phyloP scores from a whole-genome alignment of 176 grass and related monocot genomes.

The Puya raimondii region DNA sequence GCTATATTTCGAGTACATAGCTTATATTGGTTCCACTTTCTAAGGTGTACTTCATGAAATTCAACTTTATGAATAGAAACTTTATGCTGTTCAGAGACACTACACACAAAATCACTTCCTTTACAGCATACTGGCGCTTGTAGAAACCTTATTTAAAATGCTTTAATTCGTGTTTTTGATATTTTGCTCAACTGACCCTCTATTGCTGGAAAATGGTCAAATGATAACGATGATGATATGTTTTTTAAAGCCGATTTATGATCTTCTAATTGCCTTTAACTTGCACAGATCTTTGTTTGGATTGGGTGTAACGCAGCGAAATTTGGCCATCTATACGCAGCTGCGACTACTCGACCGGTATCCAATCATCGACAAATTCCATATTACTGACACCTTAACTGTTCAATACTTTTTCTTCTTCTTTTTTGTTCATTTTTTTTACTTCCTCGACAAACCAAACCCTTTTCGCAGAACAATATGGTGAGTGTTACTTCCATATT shows the following conservation, averaged over 20 bases:
- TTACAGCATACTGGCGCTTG: too few species aligned
- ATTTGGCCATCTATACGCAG: constrained; percentile 84
- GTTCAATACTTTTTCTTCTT: background rate
- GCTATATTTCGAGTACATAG: too few species aligned
- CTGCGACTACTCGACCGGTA: constrained; percentile 70
- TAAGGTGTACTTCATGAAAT: too few species aligned
- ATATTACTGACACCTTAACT: background rate
- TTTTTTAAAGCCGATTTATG: background rate
- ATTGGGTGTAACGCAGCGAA: constrained; percentile 77
- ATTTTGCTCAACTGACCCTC: too few species aligned
- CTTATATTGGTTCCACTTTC: too few species aligned
- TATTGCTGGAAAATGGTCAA: too few species aligned
- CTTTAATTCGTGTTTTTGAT: too few species aligned
- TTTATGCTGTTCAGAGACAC: too few species aligned
- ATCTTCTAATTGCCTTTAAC: constrained; percentile 6
- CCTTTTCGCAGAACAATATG: constrained; percentile 36
- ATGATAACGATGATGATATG: background rate
- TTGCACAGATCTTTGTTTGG: constrained; percentile 76
- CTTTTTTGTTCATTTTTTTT: background rate
- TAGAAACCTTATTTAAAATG: too few species aligned
- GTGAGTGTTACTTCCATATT: constrained; percentile 71
- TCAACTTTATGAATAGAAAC: too few species aligned
- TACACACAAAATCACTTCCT: too few species aligned
- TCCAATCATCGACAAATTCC: background rate
- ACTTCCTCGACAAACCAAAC: too few species aligned